Evolutionary conservation across 169 alveolate genomes (phyloP), one percentile per base, ranked within the genome.

Genomic region (Cyclospora cayetanensis): DNA sequence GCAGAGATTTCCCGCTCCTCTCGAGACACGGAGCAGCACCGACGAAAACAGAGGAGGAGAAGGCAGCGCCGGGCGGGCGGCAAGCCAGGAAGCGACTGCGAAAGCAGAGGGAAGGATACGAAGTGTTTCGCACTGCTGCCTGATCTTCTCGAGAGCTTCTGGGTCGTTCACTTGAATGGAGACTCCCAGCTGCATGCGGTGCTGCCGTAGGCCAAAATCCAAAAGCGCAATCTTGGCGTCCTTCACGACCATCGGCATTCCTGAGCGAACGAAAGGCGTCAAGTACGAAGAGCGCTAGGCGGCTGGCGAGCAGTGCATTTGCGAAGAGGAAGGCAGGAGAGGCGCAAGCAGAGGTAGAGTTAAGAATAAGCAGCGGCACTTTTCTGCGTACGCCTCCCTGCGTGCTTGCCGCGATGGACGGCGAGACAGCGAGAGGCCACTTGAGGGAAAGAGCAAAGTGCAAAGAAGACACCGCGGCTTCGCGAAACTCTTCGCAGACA

Each of bases 221-320:
- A 99, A 94, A 94, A 99, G 97, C 25, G 99, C 99, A 39, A 99
- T 98, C 92, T 98, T 98, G 37, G 99, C 99, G 80, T 97, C 96
- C 91, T 96, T 96, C 37, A 99, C 97, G 68, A 94, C 92, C 25
- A 97, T 95, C 20, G 99, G 99, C 98, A 98, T 31, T 98, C 99
- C 95, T 98, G 98, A 25, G 74, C 72, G 18, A 31, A 15, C 7
- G 79, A 11, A 66, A 74, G 27, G 66, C 22, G 63, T 5, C 85
- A 9, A 12, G 25, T 5, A 41, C 9, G 20, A 11, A 9, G 66
- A 9, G 25, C 9, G 74, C n/a, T 27, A 25, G 74, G 4, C 12
- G 11, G 27, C 9, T 12, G 4, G 12, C 9, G 27, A 60, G 11
- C 35, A 11, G 27, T 27, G 27, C 34, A 60, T 11, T 12, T 12